Evolutionary conservation across 305 asterid genomes (phyloP), one percentile per base, ranked within the genome.

Genomic region (Lippia alba): DNA sequence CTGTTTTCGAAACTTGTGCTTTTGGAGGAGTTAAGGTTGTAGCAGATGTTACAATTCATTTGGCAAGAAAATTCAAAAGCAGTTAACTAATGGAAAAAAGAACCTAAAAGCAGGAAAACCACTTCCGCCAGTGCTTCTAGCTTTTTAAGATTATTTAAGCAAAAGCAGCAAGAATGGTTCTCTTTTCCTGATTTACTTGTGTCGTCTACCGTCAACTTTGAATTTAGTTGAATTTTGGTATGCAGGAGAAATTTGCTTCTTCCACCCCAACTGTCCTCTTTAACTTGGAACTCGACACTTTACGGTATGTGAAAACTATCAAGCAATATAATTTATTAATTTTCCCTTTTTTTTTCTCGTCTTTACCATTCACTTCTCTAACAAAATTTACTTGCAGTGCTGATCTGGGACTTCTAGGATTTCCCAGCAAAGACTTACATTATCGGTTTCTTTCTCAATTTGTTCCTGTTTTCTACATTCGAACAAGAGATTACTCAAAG

Each of bases 401-500:
- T 61, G 99, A 94, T 80, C 87, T 94, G 32, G 99, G 99, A 12
- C 82, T 94, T 56, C 45, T 94, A 70, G 99, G 99, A 57, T 94
- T 94, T 79, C 97, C 97, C 10, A 66, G 94, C 60, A 90, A 82
- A 79, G 97, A 91, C 58, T 0, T 94, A 73, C 99, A 91, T 75
- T 91, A 84, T 62, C 86, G 91, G 74, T 94, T 94, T 78, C 97
- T 94, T 74, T 91, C 97, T 62, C 95, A 91, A 74, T 94, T 94
- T 79, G 46, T 64, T 54, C 97, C 99, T 1, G 81, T 88, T 34
- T 91, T 94, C 64, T 94, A 94, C 89, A 89, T 91, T 64, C 91
- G 99, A 74, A 87, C 87, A 67, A 85, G 97, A 74, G 99, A 94
- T 56, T 94, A 91, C 80, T 90, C 99, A 12, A 94, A 94, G 99